phyloP scores from a whole-genome alignment of 2,329 filamentous ascomycete species.

The Tricladium varicosporioides region DNA sequence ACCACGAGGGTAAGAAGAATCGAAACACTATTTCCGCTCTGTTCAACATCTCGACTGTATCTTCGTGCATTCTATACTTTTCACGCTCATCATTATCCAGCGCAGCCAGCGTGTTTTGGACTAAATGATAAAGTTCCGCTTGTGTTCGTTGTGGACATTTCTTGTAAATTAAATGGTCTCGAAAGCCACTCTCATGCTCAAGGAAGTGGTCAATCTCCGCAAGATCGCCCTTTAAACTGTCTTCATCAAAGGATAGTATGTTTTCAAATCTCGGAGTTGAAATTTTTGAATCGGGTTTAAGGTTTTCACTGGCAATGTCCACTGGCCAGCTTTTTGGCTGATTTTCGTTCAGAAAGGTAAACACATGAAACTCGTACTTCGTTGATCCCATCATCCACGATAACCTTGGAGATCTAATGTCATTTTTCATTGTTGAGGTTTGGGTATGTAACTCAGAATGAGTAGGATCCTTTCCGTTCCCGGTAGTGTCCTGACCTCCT shows the following conservation, averaged over 20 bases:
- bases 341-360: conserved; percentile 21
- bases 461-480: too few species aligned
- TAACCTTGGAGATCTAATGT: too few species aligned
- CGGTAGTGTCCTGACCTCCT: too few species aligned
- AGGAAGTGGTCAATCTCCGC: conserved; percentile 23
- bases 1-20: conserved; percentile 42
- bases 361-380: conserved; percentile 24
- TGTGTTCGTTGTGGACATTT: conserved; percentile 6
- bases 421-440: too few species aligned
- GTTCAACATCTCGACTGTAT: conserved; percentile 41
- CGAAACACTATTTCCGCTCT: conserved; percentile 40
- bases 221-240: conserved; percentile 7
- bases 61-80: conserved; percentile 23
- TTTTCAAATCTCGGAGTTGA: not conserved
- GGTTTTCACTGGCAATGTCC: not conserved
- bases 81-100: not conserved
- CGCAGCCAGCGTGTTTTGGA: conserved; percentile 15
- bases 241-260: not conserved
- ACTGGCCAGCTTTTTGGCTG: conserved; percentile 1
- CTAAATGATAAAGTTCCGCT: conserved; percentile 9
- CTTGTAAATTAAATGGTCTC: conserved; percentile 20
- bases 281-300: conserved; percentile 1
- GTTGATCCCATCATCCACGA: too few species aligned
- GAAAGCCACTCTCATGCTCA: conserved; percentile 11
- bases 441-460: too few species aligned